Conservation (phyloP, 2,329 filamentous ascomycete genomes). For the Magnaporthales sp. region DNA sequence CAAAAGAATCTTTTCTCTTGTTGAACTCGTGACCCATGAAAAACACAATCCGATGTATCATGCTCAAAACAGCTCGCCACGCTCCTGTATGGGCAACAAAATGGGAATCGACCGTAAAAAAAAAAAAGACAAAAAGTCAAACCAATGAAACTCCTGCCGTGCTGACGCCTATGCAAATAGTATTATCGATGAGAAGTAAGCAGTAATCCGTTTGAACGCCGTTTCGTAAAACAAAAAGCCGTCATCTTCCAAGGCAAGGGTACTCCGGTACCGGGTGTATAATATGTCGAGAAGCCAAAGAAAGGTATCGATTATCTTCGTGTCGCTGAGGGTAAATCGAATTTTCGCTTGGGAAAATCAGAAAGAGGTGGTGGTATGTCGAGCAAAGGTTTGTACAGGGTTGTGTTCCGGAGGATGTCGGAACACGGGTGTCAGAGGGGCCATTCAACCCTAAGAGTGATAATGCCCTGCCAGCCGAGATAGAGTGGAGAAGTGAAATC, state of each 20-base stretch:
- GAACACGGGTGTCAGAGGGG: conserved; percentile 15
- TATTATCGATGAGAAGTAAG: conserved; percentile 25
- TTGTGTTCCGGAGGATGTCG: conserved; percentile 11
- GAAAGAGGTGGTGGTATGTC: conserved; percentile 18
- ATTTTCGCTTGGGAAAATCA: conserved; percentile 20
- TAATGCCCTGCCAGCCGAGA: conserved; percentile 25
- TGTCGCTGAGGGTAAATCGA: conserved; percentile 16
- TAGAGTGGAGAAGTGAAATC: conserved; percentile 20
- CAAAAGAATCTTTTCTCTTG: conserved; percentile 4
- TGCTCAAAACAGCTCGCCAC: conserved; percentile 23
- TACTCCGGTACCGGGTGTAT: conserved; percentile 24
- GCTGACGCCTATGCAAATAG: conserved; percentile 38
- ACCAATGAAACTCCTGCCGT: conserved; percentile 34
- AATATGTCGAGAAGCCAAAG: conserved; percentile 18
- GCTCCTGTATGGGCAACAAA: conserved; percentile 20
- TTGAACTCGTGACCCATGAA: conserved; percentile 8
- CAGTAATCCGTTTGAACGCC: conserved; percentile 34
- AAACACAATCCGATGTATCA: conserved; percentile 34
- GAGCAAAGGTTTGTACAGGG: conserved; percentile 22
- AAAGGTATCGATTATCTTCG: conserved; percentile 24
- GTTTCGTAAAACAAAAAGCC: conserved; percentile 34
- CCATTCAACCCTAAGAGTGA: conserved; percentile 17
- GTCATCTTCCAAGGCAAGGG: conserved; percentile 29
- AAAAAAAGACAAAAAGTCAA: conserved; percentile 17
- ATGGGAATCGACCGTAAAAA: conserved; percentile 10